These are phyloP conservation scores for Aspergillus amoenus DNA, from an alignment of 2,329 filamentous ascomycete genomes.

Conservation along the genomic window DNA sequence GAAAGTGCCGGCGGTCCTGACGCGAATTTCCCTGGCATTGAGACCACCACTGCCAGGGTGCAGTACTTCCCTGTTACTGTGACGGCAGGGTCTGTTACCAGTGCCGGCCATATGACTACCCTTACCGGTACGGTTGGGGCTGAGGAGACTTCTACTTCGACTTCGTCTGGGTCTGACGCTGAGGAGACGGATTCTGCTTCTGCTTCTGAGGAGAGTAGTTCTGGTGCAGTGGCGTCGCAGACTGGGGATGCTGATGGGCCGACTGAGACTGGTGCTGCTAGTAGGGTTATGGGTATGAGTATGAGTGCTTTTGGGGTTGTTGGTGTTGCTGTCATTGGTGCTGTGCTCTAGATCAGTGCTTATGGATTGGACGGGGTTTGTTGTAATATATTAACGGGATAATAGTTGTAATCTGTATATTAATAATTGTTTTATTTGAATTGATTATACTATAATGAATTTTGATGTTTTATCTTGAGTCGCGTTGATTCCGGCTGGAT, in stretches of 20 bases:
- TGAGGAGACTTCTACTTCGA: not conserved
- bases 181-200: not conserved
- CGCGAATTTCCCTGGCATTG: slow-evolving; percentile 17
- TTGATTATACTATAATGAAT: not conserved
- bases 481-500: no score
- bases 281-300: slow-evolving; percentile 4
- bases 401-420: fast-evolving
- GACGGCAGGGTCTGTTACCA: slow-evolving; percentile 17
- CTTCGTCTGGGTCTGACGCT: not conserved
- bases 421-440: not conserved
- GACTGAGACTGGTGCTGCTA: not conserved
- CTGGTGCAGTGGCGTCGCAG: not conserved
- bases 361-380: not conserved
- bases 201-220: not conserved
- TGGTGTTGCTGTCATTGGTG: not conserved
- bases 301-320: not conserved
- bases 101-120: not conserved
- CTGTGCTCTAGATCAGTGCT: not conserved
- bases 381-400: not conserved
- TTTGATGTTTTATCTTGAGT: no score
- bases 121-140: not conserved
- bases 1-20: slow-evolving; percentile 13
- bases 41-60: slow-evolving; percentile 14
- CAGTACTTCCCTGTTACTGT: slow-evolving; percentile 22
- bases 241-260: not conserved